Base-by-base conservation (phyloP, 2,329 filamentous ascomycete species). In the Sclerotinia sclerotiorum region DNA sequence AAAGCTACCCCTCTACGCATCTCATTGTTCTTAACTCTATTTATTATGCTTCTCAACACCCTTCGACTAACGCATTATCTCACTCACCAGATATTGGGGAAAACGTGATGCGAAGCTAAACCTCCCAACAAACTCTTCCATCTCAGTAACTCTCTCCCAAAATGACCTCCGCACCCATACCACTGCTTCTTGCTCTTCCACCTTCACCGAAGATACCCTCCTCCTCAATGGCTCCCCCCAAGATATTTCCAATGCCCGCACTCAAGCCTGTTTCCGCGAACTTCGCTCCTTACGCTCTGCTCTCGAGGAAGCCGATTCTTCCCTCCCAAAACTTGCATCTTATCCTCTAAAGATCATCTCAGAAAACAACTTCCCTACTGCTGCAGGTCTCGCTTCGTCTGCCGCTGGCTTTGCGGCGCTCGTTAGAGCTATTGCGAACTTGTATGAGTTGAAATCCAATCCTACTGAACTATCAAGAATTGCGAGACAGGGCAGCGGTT, bases 301-400 rank as follows among this genome's bases (percentile, higher is more conserved):
- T 32, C 84, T 98, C 76, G 95, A 99, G 80, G 82, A 84, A 48
- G 80, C 84, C 70, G 84, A 97, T 78, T 75, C 88, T 0, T 88
- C 87, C 29, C 85, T 97, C n/a, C 93, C 94, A 55, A 92, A 91
- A 79, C 88, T 99, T 68, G 91, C 93, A 15, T 78, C 84, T 64
- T 84, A 91, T 76, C 88, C 91, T 46, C 87, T 99, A 70, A 91
- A 90, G 75, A 90, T 99, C 73, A 93, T 97, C 68, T 95, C 92
- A 68, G 91, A 95, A 83, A 99, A 99, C 86, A 99, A 99, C 85
- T 99, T 99, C 85, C 95, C 95, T 72, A 99, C 95, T 2, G 95
- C 95, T 35, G 95, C 95, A 5, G 95, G 95, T 8, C 88, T 99
- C 21, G 89, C 89, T 5, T 90, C 87, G 24, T 91, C 88, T 0